Evolutionary conservation across 345 rosid species (phyloP), one percentile per base, ranked within the genome.

Genomic region (Sonneratia alba): DNA sequence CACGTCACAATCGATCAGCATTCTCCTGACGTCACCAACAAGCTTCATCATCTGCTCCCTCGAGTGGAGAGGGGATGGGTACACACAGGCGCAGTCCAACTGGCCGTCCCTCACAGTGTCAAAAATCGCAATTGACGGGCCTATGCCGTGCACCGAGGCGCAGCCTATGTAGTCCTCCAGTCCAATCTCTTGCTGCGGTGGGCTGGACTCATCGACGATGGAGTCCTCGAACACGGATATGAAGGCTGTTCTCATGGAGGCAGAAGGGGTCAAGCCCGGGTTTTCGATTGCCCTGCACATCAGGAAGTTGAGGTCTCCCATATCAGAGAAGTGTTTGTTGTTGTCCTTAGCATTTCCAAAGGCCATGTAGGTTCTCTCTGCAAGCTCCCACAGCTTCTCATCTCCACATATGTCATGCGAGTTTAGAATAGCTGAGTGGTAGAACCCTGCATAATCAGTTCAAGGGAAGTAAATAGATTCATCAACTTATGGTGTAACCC

Each of bases 261-360:
- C 81, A 0, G 92, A 91, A n/a, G 95, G 82, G 0, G 97, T 93
- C 72, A 88, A 71, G 40, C 81, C 76, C 0, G 96, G 98, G 72
- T 91, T 91, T 42, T 93, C 93, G 12, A 93, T 84, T 74, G 96
- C 98, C 78, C 82, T 93, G 71, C 87, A 80, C 91, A 89, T 93
- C 0, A 93, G 82, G 81, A 77, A 93, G 81, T 87, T 93, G 70
- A 93, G 81, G 81, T 89, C 93, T 1, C 70, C 76, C 96, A 91
- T 89, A 77, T 93, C 97, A 0, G 93, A 80, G 76, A 91, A 87
- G 36, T 91, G 97, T 81, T 87, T 89, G 85, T 88, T 80, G 24
- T 72, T 57, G 69, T 82, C 85, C 85, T 89, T 91, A 12, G 88
- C 83, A 0, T 72, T 71, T 11, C 84, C 67, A 56, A 89, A 87